phyloP scores from a whole-genome alignment of 2,329 filamentous ascomycete species.

The Neofusicoccum sp. region DNA sequence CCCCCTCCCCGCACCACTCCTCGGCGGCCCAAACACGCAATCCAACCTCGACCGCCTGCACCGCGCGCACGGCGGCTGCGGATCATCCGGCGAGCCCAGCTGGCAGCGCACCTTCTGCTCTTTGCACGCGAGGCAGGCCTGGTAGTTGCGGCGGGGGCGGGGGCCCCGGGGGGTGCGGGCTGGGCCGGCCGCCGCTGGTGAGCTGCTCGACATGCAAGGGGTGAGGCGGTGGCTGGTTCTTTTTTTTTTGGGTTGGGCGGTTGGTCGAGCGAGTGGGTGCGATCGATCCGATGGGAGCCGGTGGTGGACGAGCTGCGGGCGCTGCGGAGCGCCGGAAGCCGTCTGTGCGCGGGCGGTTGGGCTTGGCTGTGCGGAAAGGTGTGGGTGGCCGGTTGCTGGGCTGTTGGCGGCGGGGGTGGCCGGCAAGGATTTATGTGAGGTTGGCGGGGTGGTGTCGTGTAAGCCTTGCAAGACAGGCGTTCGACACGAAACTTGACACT shows the following conservation, averaged over 20 bases:
- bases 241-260: too few species aligned
- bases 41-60: not conserved
- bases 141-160: not conserved
- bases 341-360: too few species aligned
- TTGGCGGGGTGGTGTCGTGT: too few species aligned
- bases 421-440: too few species aligned
- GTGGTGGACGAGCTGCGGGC: too few species aligned
- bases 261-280: not conserved
- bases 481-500: too few species aligned
- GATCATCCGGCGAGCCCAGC: conserved; percentile 1
- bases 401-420: too few species aligned
- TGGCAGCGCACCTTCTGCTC: conserved; percentile 10
- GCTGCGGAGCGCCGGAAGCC: too few species aligned
- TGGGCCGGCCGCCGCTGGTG: not conserved
- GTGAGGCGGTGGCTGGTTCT: too few species aligned
- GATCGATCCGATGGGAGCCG: not conserved
- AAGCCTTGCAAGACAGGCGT: too few species aligned
- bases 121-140: conserved; percentile 5
- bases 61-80: conserved; percentile 3
- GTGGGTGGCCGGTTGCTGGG: too few species aligned
- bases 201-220: not conserved
- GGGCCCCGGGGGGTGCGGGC: not conserved
- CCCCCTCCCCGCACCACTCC: not conserved
- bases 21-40: not conserved
- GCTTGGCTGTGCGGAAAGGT: too few species aligned